Evolutionary conservation across 192 early-diverging fungal species (phyloP).

Genomic region (Coemansia aciculifera): DNA sequence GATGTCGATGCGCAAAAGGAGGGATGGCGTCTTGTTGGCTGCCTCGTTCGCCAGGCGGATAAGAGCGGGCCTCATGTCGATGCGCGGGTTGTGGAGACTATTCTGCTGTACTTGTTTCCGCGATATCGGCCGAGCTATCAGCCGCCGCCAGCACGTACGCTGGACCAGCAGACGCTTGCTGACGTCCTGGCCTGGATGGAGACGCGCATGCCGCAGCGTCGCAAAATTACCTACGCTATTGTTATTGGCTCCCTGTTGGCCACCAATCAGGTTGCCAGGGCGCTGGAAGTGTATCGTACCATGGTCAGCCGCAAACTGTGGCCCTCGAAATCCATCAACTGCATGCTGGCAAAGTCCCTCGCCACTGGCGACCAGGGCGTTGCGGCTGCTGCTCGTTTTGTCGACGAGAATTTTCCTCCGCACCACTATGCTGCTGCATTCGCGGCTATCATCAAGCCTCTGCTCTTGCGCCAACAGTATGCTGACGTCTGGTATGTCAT

Average conservation of each 20-base stretch:
- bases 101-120: constrained; percentile 24
- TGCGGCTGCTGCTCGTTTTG: constrained; percentile 12
- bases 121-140: constrained; percentile 14
- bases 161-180: neutral
- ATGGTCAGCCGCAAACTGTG: constrained; percentile 27
- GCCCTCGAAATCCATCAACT: constrained; percentile 36
- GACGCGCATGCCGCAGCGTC: constrained; percentile 10
- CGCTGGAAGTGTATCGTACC: constrained; percentile 27
- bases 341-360: constrained; percentile 37
- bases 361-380: neutral
- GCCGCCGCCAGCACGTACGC: constrained; percentile 5
- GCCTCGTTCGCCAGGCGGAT: constrained; percentile 15
- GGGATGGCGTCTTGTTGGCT: constrained; percentile 35
- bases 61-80: constrained; percentile 7
- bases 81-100: constrained; percentile 30
- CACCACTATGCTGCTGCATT: constrained; percentile 30
- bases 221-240: constrained; percentile 20
- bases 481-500: constrained; percentile 21
- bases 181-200: constrained; percentile 25
- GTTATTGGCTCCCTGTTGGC: constrained; percentile 24
- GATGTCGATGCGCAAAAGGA: constrained; percentile 11
- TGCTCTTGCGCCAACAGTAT: constrained; percentile 18
- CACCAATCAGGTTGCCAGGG: constrained; percentile 9
- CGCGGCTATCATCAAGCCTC: constrained; percentile 18
- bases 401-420: constrained; percentile 17